Evolutionary conservation across 1,284 basidiomycete genomes (phyloP).

Genomic region (Cutaneotrichosporon sp.): DNA sequence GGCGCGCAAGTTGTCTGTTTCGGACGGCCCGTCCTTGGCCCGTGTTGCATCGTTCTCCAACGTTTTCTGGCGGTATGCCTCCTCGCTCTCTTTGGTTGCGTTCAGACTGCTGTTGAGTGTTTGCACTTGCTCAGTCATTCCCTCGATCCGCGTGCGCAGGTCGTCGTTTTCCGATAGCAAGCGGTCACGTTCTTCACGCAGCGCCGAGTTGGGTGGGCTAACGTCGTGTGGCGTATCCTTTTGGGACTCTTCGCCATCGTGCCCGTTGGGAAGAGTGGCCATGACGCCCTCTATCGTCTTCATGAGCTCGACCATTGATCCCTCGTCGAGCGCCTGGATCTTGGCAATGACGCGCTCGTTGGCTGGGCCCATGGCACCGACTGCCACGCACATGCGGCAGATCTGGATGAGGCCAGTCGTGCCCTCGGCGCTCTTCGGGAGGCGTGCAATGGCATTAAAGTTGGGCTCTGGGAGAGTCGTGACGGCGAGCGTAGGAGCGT

Average conservation of each 20-base stretch:
- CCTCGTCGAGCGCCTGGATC: conserved; percentile 48
- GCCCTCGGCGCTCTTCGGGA: conserved; percentile 36
- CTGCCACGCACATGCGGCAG: conserved; percentile 41
- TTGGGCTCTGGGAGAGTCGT: conserved; percentile 44
- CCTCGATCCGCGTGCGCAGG: conserved; percentile 36
- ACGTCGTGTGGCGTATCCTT: conserved; percentile 1
- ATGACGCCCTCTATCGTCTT: conserved; percentile 48
- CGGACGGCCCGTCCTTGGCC: conserved; percentile 42
- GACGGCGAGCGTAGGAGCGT: conserved; percentile 37
- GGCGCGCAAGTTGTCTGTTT: conserved; percentile 72
- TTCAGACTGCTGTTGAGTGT: conserved; percentile 28
- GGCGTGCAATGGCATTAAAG: conserved; percentile 43
- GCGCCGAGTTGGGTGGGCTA: conserved; percentile 23
- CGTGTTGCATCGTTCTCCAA: conserved; percentile 13
- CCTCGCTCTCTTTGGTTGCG: conserved; percentile 13
- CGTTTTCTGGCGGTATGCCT: conserved; percentile 17
- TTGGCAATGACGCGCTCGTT: conserved; percentile 50
- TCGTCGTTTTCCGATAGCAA: conserved; percentile 45
- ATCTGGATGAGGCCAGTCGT: conserved; percentile 38
- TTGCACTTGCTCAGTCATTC: conserved; percentile 46
- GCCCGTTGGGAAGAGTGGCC: conserved; percentile 34
- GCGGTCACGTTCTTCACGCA: conserved; percentile 42
- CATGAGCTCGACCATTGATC: conserved; percentile 49
- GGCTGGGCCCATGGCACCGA: conserved; percentile 43
- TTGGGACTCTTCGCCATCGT: conserved; percentile 14